These are phyloP conservation scores for Cudoniella acicularis DNA, from an alignment of 495 filamentous ascomycete species.

Conservation along the genomic window DNA sequence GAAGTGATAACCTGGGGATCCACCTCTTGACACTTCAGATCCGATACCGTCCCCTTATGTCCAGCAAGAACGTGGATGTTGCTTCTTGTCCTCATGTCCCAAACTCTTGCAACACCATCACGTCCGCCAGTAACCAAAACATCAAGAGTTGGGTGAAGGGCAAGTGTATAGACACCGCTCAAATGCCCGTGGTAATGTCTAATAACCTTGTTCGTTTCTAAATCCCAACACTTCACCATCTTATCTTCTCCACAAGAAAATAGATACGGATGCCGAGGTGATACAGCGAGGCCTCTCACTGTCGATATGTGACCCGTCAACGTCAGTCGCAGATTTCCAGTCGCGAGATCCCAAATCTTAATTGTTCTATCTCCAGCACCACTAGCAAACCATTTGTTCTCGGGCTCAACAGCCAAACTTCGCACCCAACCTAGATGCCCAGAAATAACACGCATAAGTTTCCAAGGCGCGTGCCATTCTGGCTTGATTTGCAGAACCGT, in stretches of 20 bases:
- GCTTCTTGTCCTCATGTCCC: constrained; percentile 96
- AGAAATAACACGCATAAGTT: constrained; percentile 95
- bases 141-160: constrained; percentile 89
- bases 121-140: constrained; percentile 92
- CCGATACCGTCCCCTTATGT: constrained; percentile 84
- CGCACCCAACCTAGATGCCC: constrained; percentile 97
- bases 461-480: constrained; percentile 97
- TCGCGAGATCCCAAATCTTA: constrained; percentile 97
- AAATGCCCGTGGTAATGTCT: constrained; percentile 97
- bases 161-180: constrained; percentile 90
- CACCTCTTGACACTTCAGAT: constrained; percentile 89
- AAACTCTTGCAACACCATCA: constrained; percentile 90
- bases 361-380: constrained; percentile 96
- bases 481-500: constrained; percentile 67
- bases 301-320: constrained; percentile 97
- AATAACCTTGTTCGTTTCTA: constrained; percentile 98
- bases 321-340: constrained; percentile 75
- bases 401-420: constrained; percentile 84
- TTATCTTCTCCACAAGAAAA: constrained; percentile 99
- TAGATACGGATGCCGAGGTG: constrained; percentile 90
- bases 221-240: constrained; percentile 99
- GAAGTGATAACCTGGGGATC: constrained; percentile 93
- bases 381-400: constrained; percentile 97
- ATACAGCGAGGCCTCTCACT: constrained; percentile 90
- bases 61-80: constrained; percentile 93